Evolutionary conservation across 768 basidiomycete genomes (phyloP), one percentile per base, ranked within the genome.

Genomic region (Calocera viscosa): DNA sequence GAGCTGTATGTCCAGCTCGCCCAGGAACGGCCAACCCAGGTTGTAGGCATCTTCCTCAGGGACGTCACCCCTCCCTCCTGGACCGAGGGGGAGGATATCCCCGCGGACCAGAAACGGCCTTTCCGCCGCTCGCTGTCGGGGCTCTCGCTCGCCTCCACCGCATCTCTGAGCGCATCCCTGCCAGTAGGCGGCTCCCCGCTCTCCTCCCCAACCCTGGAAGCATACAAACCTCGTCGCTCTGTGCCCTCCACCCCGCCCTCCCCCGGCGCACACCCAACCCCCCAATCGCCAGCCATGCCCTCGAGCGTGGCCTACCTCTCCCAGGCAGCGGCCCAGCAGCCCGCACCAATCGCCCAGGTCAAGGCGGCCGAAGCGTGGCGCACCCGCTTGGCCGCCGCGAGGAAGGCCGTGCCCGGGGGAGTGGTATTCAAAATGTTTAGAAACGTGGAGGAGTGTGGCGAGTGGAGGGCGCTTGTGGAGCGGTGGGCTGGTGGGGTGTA

Each of bases 1-100:
- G 94, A 98, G 75, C 80, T 98, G 1, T 98, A 97, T 74, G 80
- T 87, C 16, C 80, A 84, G 1, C 73, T 95, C 19, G 92, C 95
- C 0, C 75, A 78, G 19, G 86, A 90, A 66, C 79, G 85, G 39
- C 75, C 75, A 0, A 70, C 78, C 2, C 89, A 90, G 72, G 81
- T 98, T 39, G 77, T 87, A 2, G 91, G 80, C 1, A 84, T 97
- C 38, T 91, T 91, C 76, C 85, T 98, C 47, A 83, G 95, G 24
- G 90, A 95, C 71, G 89, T 87, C 16, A 78, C 78, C 30, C 76
- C 76, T 2, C 70, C 72, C 19, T 41, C 33, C 12, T 60, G 66
- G 66, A 39, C 66, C 38, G 49, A 66, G 34, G 66, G 53, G 19
- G 34, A 41, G 30, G 66, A 66, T 35, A 32, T 66, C 32, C 11